phyloP scores from a whole-genome alignment of 345 rosid species.

The Isatis tinctoria region DNA sequence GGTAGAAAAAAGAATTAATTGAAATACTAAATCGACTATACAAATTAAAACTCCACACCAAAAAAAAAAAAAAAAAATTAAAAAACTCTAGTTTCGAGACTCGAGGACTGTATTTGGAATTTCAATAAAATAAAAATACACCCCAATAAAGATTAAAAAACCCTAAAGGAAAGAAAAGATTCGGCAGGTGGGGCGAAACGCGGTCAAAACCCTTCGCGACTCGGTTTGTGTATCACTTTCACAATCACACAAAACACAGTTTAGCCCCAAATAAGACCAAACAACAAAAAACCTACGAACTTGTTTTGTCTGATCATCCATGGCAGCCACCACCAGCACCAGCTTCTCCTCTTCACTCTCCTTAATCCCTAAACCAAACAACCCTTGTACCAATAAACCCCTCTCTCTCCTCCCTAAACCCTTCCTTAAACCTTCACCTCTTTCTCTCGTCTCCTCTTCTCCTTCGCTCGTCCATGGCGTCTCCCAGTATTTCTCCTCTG shows the following conservation, averaged over 20 bases:
- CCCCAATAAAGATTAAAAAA: background rate
- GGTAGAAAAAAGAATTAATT: background rate
- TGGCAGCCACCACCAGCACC: constrained; percentile 40
- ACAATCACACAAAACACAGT: background rate
- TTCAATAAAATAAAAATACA: too few relatives aligned
- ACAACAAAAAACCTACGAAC: constrained; percentile 11
- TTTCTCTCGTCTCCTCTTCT: constrained; percentile 25
- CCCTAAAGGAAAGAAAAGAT: constrained; percentile 9
- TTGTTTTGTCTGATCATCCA: constrained; percentile 17
- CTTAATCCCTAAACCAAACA: constrained; percentile 25
- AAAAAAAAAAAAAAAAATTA: too few relatives aligned
- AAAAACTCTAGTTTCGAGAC: too few relatives aligned
- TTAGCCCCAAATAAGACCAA: background rate
- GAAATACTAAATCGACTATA: background rate
- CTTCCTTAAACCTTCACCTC: constrained; percentile 41
- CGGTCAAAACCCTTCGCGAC: constrained; percentile 1
- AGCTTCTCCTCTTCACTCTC: constrained; percentile 32
- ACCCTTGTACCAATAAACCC: constrained; percentile 5
- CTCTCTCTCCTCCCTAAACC: constrained; percentile 34
- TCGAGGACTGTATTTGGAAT: too few relatives aligned
- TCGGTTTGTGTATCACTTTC: background rate
- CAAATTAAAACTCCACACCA: too few relatives aligned
- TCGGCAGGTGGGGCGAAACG: background rate
- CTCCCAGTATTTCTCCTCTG: constrained; percentile 43
- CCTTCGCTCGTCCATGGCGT: constrained; percentile 11